Base-by-base conservation (phyloP, 495 filamentous ascomycete genomes). In the Cudoniella acicularis region DNA sequence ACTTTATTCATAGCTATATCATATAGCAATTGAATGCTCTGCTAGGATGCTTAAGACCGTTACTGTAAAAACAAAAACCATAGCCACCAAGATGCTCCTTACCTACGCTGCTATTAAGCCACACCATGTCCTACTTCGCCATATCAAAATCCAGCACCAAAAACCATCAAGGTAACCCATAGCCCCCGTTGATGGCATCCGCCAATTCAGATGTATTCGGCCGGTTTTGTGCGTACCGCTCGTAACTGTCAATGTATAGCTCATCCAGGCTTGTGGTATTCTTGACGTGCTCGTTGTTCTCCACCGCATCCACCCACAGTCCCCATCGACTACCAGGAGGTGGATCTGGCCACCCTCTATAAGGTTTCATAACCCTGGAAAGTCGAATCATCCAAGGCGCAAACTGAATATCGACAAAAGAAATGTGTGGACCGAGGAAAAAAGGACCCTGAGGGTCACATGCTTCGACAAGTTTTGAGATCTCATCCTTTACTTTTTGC, bases 381-480 rank as follows among this genome's bases (percentile, higher is more conserved):
- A 96, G 72, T 0, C 93, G 85, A 27, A 96, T 66, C 49, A 94
- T 81, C 83, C 93, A 98, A 8, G 93, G 93, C 8, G 92, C 92
- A 49, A 93, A 82, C 63, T 94, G 89, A 21, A 96, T 79, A 64
- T 98, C 93, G 2, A 96, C 91, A 59, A 90, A 88, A 27, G 84
- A 86, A 23, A 94, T 72, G 13, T 82, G 71, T 13, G 75, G 73
- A 9, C 91, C 91, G 24, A 94, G 78, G 71, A 96, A 96, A 70
- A 89, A 94, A 0, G 93, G 92, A 0, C 93, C 93, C 56, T 77
- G 61, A 1, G 77, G 63, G 68, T 88, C 77, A 1, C 89, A 87
- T 8, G 84, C 90, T 26, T 86, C 81, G 25, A 95, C 83, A 10
- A 98, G 77, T 59, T 83, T 86, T 21, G 73, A 69, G 64, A 98